Evolutionary conservation across 352 stramenopile species (phyloP), one percentile per base, ranked within the genome.

Genomic region (Phytophthora sansomeana): DNA sequence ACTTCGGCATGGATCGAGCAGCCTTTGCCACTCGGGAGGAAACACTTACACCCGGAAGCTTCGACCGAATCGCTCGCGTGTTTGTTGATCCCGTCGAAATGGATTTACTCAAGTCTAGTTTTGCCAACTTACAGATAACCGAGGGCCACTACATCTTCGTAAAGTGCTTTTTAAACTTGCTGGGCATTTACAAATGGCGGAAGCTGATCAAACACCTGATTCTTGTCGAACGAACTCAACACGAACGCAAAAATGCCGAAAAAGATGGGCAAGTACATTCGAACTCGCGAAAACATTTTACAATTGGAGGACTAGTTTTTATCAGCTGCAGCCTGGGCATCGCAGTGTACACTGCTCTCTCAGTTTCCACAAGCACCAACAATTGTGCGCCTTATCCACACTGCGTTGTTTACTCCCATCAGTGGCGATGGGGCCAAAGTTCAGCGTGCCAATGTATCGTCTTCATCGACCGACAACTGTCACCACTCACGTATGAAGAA

Each of bases 171-270:
- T 63, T 87, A 14, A 71, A 80, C 6, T 11, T 81, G 1, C 14
- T 87, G 10, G 78, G 73, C 9, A 62, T 81, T 3, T 81, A 80
- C 75, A 87, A 87, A 41, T 87, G 73, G 75, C 67, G 69, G 6
- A 81, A 78, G 28, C 72, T 83, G 4, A 79, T 82, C 28, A 19
- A 55, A 0, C 57, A 74, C 21, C 47, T 85, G 2, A 75, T 87
- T 1, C 60, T 70, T 11, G 62, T 47, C 4, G 74, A 73, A 10
- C 53, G 72, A 10, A 58, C 32, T 19, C 58, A 58, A 7, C 58
- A 58, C 24, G 38, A 73, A 42, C 21, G 1, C 21, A 58, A 68
- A 8, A 59, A 64, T 16, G 38, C 67, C 21, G 19, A 19, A 7
- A 39, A 38, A n/a, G 52, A 60, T 5, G 13, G 10, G 11, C 55